These are phyloP conservation scores for Mucor velutinosus DNA, from an alignment of 371 early-diverging fungal genomes.

Conservation along the genomic window DNA sequence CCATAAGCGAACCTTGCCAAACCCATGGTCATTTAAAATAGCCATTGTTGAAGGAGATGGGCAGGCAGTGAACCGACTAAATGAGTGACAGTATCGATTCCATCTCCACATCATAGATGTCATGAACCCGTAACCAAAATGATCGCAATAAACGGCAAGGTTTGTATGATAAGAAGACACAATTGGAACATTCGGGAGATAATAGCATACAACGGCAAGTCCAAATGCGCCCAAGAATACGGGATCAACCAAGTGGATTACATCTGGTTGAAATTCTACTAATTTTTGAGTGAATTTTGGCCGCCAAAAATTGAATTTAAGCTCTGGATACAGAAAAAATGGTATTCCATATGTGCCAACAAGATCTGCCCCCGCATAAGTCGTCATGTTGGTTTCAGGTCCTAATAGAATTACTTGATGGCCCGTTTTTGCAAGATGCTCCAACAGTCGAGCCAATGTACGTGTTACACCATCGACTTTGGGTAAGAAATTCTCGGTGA, in stretches of 20 bases:
- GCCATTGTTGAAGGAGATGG: slow-evolving; percentile 42
- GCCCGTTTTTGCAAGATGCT: slow-evolving; percentile 34
- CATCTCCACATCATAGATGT: slow-evolving; percentile 51
- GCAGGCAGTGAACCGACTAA: slow-evolving; percentile 39
- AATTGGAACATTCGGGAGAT: slow-evolving; percentile 34
- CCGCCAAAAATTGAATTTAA: slow-evolving; percentile 52
- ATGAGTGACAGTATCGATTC: slow-evolving; percentile 50
- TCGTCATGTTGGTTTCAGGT: slow-evolving; percentile 42
- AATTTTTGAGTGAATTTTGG: slow-evolving; percentile 39
- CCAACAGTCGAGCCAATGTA: slow-evolving; percentile 42
- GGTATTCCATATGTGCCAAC: slow-evolving; percentile 51
- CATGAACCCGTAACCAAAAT: slow-evolving; percentile 49
- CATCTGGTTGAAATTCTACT: slow-evolving; percentile 45
- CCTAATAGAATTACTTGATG: slow-evolving; percentile 47
- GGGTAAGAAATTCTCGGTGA: slow-evolving; percentile 54
- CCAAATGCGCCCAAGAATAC: slow-evolving; percentile 48
- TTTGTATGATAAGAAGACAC: slow-evolving; percentile 58
- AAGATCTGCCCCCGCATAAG: slow-evolving; percentile 44
- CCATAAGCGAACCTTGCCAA: slow-evolving; percentile 41
- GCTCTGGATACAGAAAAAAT: slow-evolving; percentile 50
- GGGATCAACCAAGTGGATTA: slow-evolving; percentile 55
- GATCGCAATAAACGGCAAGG: slow-evolving; percentile 45
- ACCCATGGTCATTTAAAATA: slow-evolving; percentile 35
- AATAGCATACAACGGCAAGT: slow-evolving; percentile 22
- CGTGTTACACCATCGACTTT: slow-evolving; percentile 59